Conservation (phyloP, 2,329 filamentous ascomycete genomes). For the Acrocalymma vagum region DNA sequence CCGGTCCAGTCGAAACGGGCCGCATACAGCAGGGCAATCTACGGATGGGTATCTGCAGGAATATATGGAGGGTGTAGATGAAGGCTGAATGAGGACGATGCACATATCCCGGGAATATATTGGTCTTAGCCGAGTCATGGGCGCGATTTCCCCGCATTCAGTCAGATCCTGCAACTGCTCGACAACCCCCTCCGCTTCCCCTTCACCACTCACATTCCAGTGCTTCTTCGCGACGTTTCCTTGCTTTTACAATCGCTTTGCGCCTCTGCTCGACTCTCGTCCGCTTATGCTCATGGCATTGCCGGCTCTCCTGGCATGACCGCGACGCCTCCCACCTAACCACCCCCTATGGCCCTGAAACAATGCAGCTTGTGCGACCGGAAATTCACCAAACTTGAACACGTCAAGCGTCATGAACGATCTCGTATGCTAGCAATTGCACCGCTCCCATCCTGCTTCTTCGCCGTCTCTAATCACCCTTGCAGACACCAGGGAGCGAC, state of each 20-base stretch:
- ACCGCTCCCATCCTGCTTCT: conserved; percentile 1
- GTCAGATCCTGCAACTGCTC: conserved; percentile 28
- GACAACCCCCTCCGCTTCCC: conserved; percentile 24
- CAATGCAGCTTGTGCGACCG: conserved; percentile 58
- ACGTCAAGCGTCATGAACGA: conserved; percentile 64
- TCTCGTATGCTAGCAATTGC: conserved; percentile 55
- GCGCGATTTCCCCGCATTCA: conserved; percentile 37
- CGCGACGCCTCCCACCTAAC: conserved; percentile 1
- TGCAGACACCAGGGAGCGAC: conserved; percentile 63
- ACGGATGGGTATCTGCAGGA: conserved; percentile 28
- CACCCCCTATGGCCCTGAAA: conserved; percentile 44
- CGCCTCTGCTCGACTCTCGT: too few relatives aligned
- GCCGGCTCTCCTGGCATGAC: conserved; percentile 10
- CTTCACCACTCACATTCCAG: too few relatives aligned
- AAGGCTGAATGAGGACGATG: conserved; percentile 30
- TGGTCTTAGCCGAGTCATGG: conserved; percentile 38
- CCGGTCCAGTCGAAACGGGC: too few relatives aligned
- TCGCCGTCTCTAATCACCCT: conserved; percentile 25
- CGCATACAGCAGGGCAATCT: conserved; percentile 35
- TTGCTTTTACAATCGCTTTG: too few relatives aligned
- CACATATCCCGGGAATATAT: conserved; percentile 34
- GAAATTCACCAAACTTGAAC: conserved; percentile 64
- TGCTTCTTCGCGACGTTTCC: conserved; percentile 3
- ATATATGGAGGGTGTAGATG: conserved; percentile 36
- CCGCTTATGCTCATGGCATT: conserved; percentile 16